Conservation (phyloP, 805 yeast species). For the Candida andamanensis region DNA sequence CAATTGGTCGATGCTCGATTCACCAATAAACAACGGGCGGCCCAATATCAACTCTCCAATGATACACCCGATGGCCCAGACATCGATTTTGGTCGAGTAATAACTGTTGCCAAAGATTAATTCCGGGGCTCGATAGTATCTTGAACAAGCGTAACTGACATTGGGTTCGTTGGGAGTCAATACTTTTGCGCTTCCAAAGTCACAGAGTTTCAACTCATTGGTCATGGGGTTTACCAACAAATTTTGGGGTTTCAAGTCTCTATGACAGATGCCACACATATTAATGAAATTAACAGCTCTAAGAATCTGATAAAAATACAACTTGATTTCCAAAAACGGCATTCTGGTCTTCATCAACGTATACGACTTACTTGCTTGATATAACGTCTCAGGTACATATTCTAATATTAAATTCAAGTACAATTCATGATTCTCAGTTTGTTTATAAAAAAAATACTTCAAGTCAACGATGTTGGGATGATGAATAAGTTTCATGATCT, state of each 20-base stretch:
- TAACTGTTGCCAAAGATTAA: constrained; percentile 75
- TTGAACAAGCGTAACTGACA: constrained; percentile 84
- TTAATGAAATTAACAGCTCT: constrained; percentile 79
- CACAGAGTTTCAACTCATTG: constrained; percentile 73
- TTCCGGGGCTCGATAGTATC: constrained; percentile 87
- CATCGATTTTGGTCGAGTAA: constrained; percentile 81
- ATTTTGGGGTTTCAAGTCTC: constrained; percentile 82
- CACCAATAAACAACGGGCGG: constrained; percentile 94
- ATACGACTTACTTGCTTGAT: constrained; percentile 81
- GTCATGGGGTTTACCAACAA: constrained; percentile 59
- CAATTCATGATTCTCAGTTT: constrained; percentile 66
- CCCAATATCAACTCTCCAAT: constrained; percentile 76
- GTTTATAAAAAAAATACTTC: constrained; percentile 78
- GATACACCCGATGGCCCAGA: constrained; percentile 86
- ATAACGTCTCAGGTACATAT: constrained; percentile 89
- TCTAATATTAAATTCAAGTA: constrained; percentile 88
- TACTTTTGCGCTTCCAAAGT: constrained; percentile 91
- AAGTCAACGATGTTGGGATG: constrained; percentile 87
- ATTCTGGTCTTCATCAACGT: constrained; percentile 66
- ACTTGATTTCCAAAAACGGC: constrained; percentile 87
- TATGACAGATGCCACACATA: constrained; percentile 71
- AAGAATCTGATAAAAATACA: constrained; percentile 72
- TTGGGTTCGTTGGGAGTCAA: constrained; percentile 68
- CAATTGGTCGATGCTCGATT: constrained; percentile 93
- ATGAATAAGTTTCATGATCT: constrained; percentile 84